Percentiles rank a stretch among this genome's conserved stretches.
phyloP scores from a whole-genome alignment of 306 rosid species.

The Lotus japonicus region DNA sequence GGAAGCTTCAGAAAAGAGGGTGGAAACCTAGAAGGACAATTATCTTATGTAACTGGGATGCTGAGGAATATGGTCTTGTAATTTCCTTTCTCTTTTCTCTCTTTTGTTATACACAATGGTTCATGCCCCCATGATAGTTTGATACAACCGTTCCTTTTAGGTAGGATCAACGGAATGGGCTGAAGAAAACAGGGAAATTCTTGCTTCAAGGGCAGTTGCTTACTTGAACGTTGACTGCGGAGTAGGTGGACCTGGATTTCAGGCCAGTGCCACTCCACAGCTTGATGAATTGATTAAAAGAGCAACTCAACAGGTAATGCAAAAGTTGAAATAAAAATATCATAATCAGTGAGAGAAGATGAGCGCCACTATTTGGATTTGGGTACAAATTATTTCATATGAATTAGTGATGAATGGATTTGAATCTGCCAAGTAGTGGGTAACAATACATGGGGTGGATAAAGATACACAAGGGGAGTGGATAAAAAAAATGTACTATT shows the following conservation, averaged over 20 bases:
- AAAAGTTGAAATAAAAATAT: neutral
- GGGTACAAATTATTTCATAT: no score
- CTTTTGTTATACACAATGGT: neutral
- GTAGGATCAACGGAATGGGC: slow-evolving; percentile 81
- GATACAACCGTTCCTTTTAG: slow-evolving; percentile 25
- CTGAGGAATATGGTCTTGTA: slow-evolving; percentile 79
- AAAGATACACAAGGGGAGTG: no score
- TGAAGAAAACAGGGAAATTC: slow-evolving; percentile 69
- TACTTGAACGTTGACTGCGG: slow-evolving; percentile 62
- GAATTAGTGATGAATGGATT: no score
- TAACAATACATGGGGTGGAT: no score
- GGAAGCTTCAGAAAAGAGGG: slow-evolving; percentile 53
- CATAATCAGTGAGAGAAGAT: neutral
- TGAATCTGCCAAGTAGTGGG: no score
- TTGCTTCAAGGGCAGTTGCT: slow-evolving; percentile 63
- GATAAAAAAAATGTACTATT: no score
- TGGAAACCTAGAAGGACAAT: slow-evolving; percentile 79
- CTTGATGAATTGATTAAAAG: slow-evolving; percentile 58
- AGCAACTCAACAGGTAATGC: slow-evolving; percentile 57
- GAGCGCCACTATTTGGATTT: no score
- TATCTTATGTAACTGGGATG: slow-evolving; percentile 74
- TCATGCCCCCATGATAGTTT: neutral
- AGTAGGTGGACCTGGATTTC: slow-evolving; percentile 48
- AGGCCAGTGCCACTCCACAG: slow-evolving; percentile 64
- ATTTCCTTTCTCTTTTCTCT: slow-evolving; percentile 14